Conservation (phyloP, 495 filamentous ascomycete species). For the Daldinia caldariorum region DNA sequence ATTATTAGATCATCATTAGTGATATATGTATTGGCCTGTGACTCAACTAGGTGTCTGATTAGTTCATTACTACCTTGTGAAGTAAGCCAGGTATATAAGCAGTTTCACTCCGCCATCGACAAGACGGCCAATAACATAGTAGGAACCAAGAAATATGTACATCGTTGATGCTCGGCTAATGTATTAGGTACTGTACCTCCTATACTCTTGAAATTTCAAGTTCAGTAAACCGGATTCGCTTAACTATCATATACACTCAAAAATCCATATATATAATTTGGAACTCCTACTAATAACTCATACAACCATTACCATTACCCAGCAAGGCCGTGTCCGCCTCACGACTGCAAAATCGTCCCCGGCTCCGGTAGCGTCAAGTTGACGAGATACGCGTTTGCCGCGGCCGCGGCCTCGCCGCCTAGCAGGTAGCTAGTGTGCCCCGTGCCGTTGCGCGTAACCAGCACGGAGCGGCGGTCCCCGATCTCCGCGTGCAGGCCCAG, state of each 20-base stretch:
- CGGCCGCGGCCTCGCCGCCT: slow-evolving; percentile 35
- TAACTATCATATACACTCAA: not conserved
- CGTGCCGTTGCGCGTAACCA: slow-evolving; percentile 51
- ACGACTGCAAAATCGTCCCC: slow-evolving; percentile 31
- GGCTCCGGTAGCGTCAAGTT: slow-evolving; percentile 43
- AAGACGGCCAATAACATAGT: not conserved
- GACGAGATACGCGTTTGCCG: slow-evolving; percentile 40
- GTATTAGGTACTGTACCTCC: not conserved
- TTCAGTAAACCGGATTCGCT: not conserved
- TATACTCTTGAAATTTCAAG: not conserved
- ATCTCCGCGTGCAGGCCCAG: slow-evolving; percentile 44
- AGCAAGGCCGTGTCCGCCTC: not conserved
- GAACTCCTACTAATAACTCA: no score
- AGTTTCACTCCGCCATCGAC: not conserved
- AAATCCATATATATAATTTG: slow-evolving; percentile 1
- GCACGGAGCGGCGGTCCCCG: slow-evolving; percentile 46
- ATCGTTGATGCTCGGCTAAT: not conserved
- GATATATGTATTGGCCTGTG: no score
- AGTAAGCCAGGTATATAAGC: not conserved
- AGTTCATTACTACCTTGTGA: no score
- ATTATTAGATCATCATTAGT: no score
- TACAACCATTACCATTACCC: not conserved
- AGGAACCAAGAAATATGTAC: not conserved
- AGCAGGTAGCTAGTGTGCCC: slow-evolving; percentile 52
- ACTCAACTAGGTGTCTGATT: no score